Evolutionary conservation across 169 alveolate species (phyloP), one percentile per base, ranked within the genome.

Genomic region (Plasmodium chabaudi): DNA sequence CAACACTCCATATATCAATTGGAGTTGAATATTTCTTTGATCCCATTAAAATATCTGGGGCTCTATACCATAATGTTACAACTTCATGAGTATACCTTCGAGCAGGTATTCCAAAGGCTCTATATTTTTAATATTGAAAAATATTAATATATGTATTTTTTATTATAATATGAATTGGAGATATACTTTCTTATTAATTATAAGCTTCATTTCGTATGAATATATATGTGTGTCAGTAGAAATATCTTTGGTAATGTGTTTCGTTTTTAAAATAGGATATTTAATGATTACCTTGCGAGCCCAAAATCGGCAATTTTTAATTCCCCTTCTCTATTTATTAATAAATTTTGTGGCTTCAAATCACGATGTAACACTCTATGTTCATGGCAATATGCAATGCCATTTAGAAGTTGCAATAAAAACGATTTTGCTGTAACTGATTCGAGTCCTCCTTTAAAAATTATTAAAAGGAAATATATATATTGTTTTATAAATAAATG

Each of bases 31-130:
- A 99, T 75, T 98, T 97, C 73, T 98, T 97, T 55, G 98, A 95
- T 0, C 99, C 99, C 97, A 99, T 95, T 60, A 99, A 96, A 25
- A 99, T 99, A 91, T 99, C 99, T n/a, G 99, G 99, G 9, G 99
- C 99, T 63, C 99, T 88, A 92, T 99, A 99, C 99, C 99, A 99
- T 65, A 98, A 94, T 6, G 99, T 98, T 21, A 99, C 99, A 77
- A 87, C 99, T 93, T 99, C 99, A 88, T 98, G 99, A 47, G 99
- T 98, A 92, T 97, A 98, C 72, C 96, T 97, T 71, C 99, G 96
- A 25, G 98, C 99, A n/a, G 99, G 99, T 34, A 97, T 97, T 17
- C 99, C 99, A 88, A 97, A 97, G 9, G 99, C 99, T 77, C 99
- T 95, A 75, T 90, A 93, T 27, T 88, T 94, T 15, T 93, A 89